Percentiles rank a stretch among this genome's conserved stretches.
Evolutionary conservation across 2,329 filamentous ascomycete species (phyloP).

Genomic region (Blumeriella jaapii): DNA sequence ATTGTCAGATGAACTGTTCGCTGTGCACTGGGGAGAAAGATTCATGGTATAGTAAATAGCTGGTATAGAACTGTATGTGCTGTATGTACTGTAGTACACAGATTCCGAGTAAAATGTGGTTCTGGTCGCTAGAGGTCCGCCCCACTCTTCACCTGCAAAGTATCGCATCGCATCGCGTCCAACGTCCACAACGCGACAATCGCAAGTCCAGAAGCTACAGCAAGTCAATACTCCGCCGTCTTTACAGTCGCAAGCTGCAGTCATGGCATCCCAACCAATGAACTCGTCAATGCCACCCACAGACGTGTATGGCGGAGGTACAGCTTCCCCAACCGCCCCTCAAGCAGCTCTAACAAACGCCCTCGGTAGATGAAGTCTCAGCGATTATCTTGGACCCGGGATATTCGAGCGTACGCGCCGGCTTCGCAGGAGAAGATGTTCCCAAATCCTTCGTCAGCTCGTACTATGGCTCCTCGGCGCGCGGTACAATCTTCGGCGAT

Average conservation of each 20-base stretch:
- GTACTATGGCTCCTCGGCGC: constrained; percentile 60
- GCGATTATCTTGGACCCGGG: constrained; percentile 94
- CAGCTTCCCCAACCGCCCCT: constrained; percentile 10
- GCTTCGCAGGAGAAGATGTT: constrained; percentile 94
- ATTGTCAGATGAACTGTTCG: too few relatives aligned
- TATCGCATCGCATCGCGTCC: too few relatives aligned
- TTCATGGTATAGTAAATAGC: too few relatives aligned
- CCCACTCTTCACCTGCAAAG: too few relatives aligned
- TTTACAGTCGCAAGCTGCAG: constrained; percentile 1
- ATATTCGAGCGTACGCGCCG: constrained; percentile 81
- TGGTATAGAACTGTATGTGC: too few relatives aligned
- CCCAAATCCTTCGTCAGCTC: constrained; percentile 89
- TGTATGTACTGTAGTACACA: too few relatives aligned
- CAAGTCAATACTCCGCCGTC: too few relatives aligned
- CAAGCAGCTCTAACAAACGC: constrained; percentile 4
- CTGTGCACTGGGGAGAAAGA: too few relatives aligned
- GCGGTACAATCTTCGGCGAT: constrained; percentile 66
- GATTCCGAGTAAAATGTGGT: too few relatives aligned
- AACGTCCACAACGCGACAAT: too few relatives aligned
- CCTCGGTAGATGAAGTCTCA: constrained; percentile 80
- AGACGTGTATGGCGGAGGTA: constrained; percentile 54
- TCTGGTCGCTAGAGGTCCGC: too few relatives aligned
- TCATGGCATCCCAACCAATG: constrained; percentile 45
- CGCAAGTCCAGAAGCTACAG: too few relatives aligned
- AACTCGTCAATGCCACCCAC: constrained; percentile 46